Conservation (phyloP, 257 asterid species). For the Fraxinus anomala region DNA sequence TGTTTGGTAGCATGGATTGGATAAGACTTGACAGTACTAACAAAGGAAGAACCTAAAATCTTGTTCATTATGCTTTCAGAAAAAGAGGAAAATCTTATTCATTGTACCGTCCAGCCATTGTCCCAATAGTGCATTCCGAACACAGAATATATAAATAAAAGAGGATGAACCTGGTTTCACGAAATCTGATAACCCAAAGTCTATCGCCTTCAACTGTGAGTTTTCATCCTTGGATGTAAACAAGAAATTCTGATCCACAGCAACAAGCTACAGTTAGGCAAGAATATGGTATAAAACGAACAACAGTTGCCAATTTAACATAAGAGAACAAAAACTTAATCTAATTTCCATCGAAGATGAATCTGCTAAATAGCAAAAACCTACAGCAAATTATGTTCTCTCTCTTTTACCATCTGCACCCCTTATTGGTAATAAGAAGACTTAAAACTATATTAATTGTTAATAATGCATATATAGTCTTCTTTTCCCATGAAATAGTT, state of each 20-base stretch:
- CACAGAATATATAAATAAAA: too few species aligned
- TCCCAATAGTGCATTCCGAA: neutral
- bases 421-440: neutral
- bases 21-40: neutral
- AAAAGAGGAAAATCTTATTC: neutral
- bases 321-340: neutral
- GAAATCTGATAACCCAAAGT: constrained; percentile 34
- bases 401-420: neutral
- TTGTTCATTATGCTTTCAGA: neutral
- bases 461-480: neutral
- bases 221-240: constrained; percentile 30
- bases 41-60: neutral
- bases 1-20: neutral
- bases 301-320: neutral
- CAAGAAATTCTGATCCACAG: constrained; percentile 37
- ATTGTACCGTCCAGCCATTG: neutral
- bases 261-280: constrained; percentile 36
- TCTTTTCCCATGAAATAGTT: neutral
- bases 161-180: constrained; percentile 34
- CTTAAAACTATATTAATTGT: neutral
- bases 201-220: constrained; percentile 35
- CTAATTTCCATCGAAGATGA: neutral
- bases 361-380: neutral
- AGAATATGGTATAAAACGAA: neutral
- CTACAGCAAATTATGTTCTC: neutral